Conservation (phyloP, 1,284 basidiomycete species). For the Melampsora larici-populina region DNA sequence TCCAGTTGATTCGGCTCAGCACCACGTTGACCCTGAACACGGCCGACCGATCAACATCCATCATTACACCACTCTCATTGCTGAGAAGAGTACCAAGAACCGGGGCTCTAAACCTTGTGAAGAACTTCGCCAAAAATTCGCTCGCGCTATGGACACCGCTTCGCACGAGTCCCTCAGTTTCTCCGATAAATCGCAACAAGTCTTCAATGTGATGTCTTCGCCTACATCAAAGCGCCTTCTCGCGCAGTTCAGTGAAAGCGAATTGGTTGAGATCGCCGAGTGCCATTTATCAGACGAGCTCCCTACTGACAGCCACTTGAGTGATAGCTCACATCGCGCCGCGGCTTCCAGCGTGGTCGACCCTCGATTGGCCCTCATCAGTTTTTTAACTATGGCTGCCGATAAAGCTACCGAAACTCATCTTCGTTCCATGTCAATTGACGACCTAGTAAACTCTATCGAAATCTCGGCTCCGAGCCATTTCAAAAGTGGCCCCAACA, state of each 20-base stretch:
- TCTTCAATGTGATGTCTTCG: conserved; percentile 19
- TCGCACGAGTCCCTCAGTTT: background rate
- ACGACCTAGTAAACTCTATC: conserved; percentile 22
- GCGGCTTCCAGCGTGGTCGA: conserved; percentile 15
- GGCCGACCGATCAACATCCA: background rate
- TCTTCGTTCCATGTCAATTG: conserved; percentile 17
- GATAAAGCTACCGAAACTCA: conserved; percentile 17
- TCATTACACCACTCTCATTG: background rate
- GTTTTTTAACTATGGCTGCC: conserved; percentile 28
- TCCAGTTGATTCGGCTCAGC: background rate
- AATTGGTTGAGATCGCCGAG: conserved; percentile 18
- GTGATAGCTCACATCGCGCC: background rate
- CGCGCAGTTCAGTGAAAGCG: conserved; percentile 21
- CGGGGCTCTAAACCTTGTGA: background rate
- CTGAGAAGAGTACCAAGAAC: background rate
- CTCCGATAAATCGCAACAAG: background rate
- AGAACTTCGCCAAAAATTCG: conserved; percentile 19
- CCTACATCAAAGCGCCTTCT: conserved; percentile 1
- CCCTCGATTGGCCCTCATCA: conserved; percentile 29
- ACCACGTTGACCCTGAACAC: background rate
- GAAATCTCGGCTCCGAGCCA: background rate
- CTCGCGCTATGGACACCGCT: background rate
- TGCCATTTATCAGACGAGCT: background rate
- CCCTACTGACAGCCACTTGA: background rate
- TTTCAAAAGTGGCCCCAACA: background rate